Base-by-base conservation (phyloP, 352 stramenopile genomes). In the Globisporangium nunn region DNA sequence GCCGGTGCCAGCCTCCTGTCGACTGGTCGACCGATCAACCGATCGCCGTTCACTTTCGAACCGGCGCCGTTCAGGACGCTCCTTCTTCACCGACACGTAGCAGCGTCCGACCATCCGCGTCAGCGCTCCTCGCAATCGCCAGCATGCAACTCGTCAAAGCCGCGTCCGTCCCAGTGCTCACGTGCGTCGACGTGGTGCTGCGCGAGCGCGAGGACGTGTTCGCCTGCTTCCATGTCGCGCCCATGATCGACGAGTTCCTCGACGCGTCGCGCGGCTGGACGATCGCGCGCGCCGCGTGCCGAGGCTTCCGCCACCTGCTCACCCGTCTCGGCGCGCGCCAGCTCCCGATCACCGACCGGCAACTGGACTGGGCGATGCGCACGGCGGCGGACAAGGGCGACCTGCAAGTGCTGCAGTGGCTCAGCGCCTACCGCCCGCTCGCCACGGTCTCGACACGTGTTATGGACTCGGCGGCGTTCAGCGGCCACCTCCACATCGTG, bases 401-500 rank as follows among this genome's bases (percentile, higher is more conserved):
- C 46, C 39, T 93, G 33, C 47, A 39, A 17, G 64, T 88, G 15
- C 67, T 93, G 6, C 62, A 77, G 48, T 93, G 83, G 83, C 62
- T 88, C 15, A 82, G 72, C 29, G 61, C 65, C 0, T 85, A 91
- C 52, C 67, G 75, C 1, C 75, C 78, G 5, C 62, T 75, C 31
- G 75, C 72, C 56, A 68, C 72, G 11, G 72, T 84, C 17, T 85
- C 78, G 1, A 74, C 74, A 33, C 77, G 73, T 59, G 71, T 88
- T n/a, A 89, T 94, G 79, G 81, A 94, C 67, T 91, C 81, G 57
- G 81, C 84, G 0, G 84, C 84, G 54, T 67, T 81, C 33, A 72
- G 74, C 28, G 84, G 84, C 0, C 81, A 91, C 58, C 66, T 94
- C 8, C 55, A 69, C 39, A 72, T 90, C 31, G 66, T 94, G 17